Base-by-base conservation (phyloP, 1,284 basidiomycete species). In the Moniliophthora roreri region DNA sequence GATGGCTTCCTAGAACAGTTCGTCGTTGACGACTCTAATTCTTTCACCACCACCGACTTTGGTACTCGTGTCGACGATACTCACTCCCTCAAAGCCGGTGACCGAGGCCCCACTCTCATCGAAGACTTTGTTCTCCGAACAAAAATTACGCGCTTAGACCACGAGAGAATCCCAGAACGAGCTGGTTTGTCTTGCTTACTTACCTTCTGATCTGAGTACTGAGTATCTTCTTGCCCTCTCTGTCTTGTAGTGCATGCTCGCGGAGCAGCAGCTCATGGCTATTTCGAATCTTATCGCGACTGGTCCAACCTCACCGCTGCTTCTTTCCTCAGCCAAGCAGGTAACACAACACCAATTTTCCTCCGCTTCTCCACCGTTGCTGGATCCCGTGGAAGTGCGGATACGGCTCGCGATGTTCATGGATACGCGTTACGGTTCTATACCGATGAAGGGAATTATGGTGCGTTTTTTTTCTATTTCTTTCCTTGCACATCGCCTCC, bases 181-280 rank as follows among this genome's bases (percentile, higher is more conserved):
- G 51, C 23, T 11, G 51, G 51, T 52, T 13, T 46, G 51, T 4
- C 28, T 6, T 11, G 6, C 28, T 11, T 32, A 32, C n/a, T n/a
- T n/a, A n/a, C n/a, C n/a, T n/a, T n/a, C n/a, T n/a, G n/a, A n/a
- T n/a, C n/a, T 32, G 28, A 32, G 28, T 11, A 32, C 11, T 32
- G 6, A 11, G 28, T 6, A 6, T 32, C 11, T 6, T 32, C 6
- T 32, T 32, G 11, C 6, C 11, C 28, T 32, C 28, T 32, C 11
- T 6, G 28, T n/a, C n/a, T n/a, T n/a, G 11, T 48, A 53, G 59
- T 62, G 10, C 61, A 62, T 53, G 61, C 61, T 24, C 59, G 59
- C 46, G 60, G 56, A 21, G 59, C 58, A n/a, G 61, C 54, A 39
- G 58, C 59, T 28, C 58, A 59, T 40, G 61, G 59, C 4, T 62